Base-by-base conservation (phyloP, 164 flowering plant genomes). In the Tinospora cordifolia region DNA sequence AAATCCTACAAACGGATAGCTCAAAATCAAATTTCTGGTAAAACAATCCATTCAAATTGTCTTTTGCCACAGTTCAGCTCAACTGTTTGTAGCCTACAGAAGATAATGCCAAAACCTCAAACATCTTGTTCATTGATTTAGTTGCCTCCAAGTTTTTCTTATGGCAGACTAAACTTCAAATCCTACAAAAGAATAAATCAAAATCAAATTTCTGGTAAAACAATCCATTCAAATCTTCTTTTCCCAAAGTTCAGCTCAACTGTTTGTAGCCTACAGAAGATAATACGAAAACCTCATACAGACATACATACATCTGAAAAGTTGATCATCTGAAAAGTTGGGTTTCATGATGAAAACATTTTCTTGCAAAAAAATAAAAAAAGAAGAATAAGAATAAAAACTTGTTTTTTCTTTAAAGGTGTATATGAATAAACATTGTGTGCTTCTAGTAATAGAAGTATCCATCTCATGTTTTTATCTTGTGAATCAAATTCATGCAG, bases 401-500 rank as follows among this genome's bases (percentile, higher is more conserved):
- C 36, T 30, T 30, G 36, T 26, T 27, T 26, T 19, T 27, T 4
- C 17, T 19, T 27, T 4, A n/a, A 51, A 60, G 10, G 19, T 54
- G 59, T 44, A 14, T 44, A 44, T 9, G 13, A 44, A 44, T 7
- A 44, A 44, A 14, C 21, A 17, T 9, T 40, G 7, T 66, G 24
- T 70, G 15, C 24, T 22, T 59, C 17, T 6, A 30, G 27, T 1
- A 30, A 0, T 11, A 26, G 21, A 21, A 22, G 17, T 44, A 19
- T 9, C 27, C 15, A 9, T 21, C n/a, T 4, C 62, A 51, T 21
- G 7, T 24, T 39, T 24, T 59, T 27, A 24, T 63, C 17, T 68
- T 34, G 5, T 46, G 26, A 27, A 11, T 3, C 38, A 26, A 69
- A 51, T 63, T 63, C 65, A 11, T 65, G 65, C 77, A 74, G 77